Evolutionary conservation across 495 filamentous ascomycete species (phyloP).

Genomic region (Lasiosphaeria miniovina): DNA sequence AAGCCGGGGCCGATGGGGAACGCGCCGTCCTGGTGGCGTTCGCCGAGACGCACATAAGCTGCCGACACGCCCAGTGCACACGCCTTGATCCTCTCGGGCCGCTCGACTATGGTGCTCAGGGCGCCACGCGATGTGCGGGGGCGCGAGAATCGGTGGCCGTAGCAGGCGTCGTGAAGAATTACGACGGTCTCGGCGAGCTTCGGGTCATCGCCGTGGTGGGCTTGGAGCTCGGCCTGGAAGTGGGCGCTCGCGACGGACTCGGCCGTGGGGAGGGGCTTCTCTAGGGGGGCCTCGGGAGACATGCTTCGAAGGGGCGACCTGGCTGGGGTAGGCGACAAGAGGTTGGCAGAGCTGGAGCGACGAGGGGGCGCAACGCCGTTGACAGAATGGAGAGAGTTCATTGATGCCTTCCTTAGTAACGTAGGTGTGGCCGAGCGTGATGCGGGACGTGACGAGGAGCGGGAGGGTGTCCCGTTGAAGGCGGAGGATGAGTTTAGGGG

Average conservation of each 20-base stretch:
- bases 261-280: constrained; percentile 53
- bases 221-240: constrained; percentile 65
- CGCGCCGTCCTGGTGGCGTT: constrained; percentile 68
- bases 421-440: constrained; percentile 37
- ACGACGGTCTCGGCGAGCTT: constrained; percentile 66
- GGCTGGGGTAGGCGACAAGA: constrained; percentile 39
- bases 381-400: constrained; percentile 51
- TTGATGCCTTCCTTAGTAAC: constrained; percentile 51
- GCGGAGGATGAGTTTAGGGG: constrained; percentile 48
- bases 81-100: constrained; percentile 88
- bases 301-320: constrained; percentile 35
- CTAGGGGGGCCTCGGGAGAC: constrained; percentile 39
- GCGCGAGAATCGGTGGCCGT: constrained; percentile 84
- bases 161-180: constrained; percentile 87
- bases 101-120: constrained; percentile 78
- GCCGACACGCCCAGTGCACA: constrained; percentile 73
- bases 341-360: constrained; percentile 49
- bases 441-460: constrained; percentile 22
- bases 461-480: constrained; percentile 36
- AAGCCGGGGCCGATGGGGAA: constrained; percentile 56
- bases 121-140: constrained; percentile 65
- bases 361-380: constrained; percentile 44
- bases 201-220: constrained; percentile 54
- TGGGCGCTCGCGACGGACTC: constrained; percentile 65
- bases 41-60: constrained; percentile 87